These are phyloP conservation scores for Penicillium verhagenii DNA, from an alignment of 495 filamentous ascomycete species.

Conservation along the genomic window DNA sequence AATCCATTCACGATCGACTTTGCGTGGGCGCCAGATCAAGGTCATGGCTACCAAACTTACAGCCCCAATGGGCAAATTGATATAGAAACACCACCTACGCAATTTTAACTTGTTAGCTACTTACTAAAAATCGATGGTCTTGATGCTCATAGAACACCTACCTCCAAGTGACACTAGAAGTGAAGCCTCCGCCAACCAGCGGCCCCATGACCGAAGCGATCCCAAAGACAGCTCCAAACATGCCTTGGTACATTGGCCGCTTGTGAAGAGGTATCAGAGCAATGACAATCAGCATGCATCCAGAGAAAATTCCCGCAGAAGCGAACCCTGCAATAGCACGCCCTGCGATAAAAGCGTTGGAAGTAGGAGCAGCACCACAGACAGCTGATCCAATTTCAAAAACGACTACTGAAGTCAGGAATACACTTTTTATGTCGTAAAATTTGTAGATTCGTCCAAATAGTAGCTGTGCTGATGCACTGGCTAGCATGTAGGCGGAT, in stretches of 20 bases:
- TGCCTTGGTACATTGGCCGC: constrained; percentile 52
- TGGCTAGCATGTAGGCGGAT: constrained; percentile 49
- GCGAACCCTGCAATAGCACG: constrained; percentile 49
- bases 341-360: constrained; percentile 69
- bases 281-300: constrained; percentile 54
- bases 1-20: neutral
- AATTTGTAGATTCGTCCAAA: constrained; percentile 65
- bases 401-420: constrained; percentile 55
- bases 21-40: neutral
- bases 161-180: constrained; percentile 3
- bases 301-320: constrained; percentile 51
- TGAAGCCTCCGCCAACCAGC: constrained; percentile 30
- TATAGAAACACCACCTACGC: constrained; percentile 60
- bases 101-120: constrained; percentile 14
- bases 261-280: constrained; percentile 55
- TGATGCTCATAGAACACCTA: neutral
- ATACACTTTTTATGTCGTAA: constrained; percentile 56
- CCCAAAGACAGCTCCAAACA: constrained; percentile 50
- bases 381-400: constrained; percentile 67
- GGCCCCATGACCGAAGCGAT: constrained; percentile 52
- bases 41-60: constrained; percentile 30
- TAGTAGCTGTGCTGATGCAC: constrained; percentile 44
- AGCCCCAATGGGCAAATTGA: constrained; percentile 67
- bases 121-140: constrained; percentile 20
- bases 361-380: constrained; percentile 70